Conservation (phyloP, 2,329 filamentous ascomycete species). For the Epichloe amarillans region DNA sequence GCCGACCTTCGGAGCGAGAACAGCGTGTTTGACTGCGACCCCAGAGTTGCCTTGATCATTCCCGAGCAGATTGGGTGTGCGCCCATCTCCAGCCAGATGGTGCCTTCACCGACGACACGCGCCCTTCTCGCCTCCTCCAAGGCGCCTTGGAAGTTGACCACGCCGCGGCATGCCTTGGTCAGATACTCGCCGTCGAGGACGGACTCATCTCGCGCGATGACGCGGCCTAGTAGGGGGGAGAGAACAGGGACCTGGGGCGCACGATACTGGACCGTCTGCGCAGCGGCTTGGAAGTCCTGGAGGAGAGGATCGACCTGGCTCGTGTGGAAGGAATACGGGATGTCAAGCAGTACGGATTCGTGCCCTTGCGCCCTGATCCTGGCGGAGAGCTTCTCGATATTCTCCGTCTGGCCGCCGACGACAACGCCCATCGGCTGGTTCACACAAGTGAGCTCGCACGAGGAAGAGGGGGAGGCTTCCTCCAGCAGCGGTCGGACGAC, state of each 20-base stretch:
- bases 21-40: constrained; percentile 32
- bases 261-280: not conserved
- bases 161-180: constrained; percentile 37
- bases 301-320: constrained; percentile 25
- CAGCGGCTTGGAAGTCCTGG: constrained; percentile 27
- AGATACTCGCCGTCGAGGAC: constrained; percentile 31
- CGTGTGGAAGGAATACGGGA: constrained; percentile 22
- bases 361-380: not conserved
- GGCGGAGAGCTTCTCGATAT: not conserved
- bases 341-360: constrained; percentile 20
- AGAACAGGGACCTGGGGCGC: constrained; percentile 7
- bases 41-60: constrained; percentile 47
- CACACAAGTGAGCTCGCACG: constrained; percentile 33
- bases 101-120: constrained; percentile 38
- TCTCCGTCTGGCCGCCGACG: constrained; percentile 1
- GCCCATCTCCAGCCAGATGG: constrained; percentile 54
- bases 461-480: constrained; percentile 12
- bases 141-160: constrained; percentile 51
- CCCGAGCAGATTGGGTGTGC: constrained; percentile 49
- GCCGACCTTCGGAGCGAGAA: constrained; percentile 43
- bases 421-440: constrained; percentile 41
- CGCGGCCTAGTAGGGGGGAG: constrained; percentile 32
- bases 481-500: constrained; percentile 17
- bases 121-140: constrained; percentile 34
- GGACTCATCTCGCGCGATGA: constrained; percentile 10